phyloP scores from a whole-genome alignment of 441 rosid species.

The Gossypium schwendimanii region DNA sequence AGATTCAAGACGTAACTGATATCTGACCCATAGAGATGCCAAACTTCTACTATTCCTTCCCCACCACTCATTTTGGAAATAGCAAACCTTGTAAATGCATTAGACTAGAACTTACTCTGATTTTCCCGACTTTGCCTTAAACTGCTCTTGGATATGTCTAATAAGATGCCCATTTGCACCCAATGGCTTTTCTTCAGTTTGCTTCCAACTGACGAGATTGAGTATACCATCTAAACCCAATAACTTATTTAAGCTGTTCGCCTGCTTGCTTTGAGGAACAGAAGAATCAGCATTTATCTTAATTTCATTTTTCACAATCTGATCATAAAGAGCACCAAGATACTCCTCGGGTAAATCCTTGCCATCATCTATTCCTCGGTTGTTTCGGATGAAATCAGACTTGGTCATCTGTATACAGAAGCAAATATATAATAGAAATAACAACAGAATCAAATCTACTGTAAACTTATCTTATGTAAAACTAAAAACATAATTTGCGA shows the following conservation, averaged over 20 bases:
- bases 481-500: neutral
- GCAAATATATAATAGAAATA: slow-evolving; percentile 24
- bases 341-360: slow-evolving; percentile 95
- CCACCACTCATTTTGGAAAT: neutral
- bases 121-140: slow-evolving; percentile 85
- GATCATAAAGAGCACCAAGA: slow-evolving; percentile 76
- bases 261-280: slow-evolving; percentile 82
- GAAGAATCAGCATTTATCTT: slow-evolving; percentile 80
- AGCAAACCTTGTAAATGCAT: neutral
- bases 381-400: slow-evolving; percentile 83
- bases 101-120: slow-evolving; percentile 64
- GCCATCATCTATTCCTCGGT: slow-evolving; percentile 96
- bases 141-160: slow-evolving; percentile 90
- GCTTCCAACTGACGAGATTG: slow-evolving; percentile 79
- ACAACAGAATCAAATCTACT: slow-evolving; percentile 17
- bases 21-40: neutral
- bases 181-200: slow-evolving; percentile 79
- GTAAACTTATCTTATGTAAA: slow-evolving; percentile 1
- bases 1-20: neutral
- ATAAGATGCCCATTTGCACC: slow-evolving; percentile 97
- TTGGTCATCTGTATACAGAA: slow-evolving; percentile 67
- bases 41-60: neutral
- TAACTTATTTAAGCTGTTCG: slow-evolving; percentile 74
- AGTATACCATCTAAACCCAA: slow-evolving; percentile 94
- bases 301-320: slow-evolving; percentile 86